Evolutionary conservation across 2,329 filamentous ascomycete genomes (phyloP).

Genomic region (Claviceps humidiphila): DNA sequence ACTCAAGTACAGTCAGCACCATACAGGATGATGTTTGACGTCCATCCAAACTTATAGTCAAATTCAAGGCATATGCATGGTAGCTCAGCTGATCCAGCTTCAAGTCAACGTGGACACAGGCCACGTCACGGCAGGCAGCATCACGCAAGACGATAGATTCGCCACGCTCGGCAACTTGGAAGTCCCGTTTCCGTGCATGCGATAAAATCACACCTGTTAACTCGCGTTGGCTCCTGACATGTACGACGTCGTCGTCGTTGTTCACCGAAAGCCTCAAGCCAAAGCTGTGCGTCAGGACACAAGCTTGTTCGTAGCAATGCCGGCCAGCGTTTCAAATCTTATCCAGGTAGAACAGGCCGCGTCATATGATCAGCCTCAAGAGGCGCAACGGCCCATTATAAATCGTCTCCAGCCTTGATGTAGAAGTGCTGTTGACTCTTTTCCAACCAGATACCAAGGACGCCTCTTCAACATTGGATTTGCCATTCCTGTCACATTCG

Average conservation of each 20-base stretch:
- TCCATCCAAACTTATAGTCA: neutral
- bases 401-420: neutral
- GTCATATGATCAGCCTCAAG: neutral
- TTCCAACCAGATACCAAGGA: neutral
- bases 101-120: neutral
- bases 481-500: neutral
- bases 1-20: too few species aligned
- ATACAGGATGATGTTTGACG: neutral
- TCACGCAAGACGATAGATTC: neutral
- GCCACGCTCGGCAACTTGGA: neutral
- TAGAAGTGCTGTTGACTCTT: neutral
- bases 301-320: neutral
- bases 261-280: conserved; percentile 1
- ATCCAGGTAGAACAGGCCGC: neutral
- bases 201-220: neutral
- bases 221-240: conserved; percentile 8
- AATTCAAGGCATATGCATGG: neutral
- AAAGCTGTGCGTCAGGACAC: neutral
- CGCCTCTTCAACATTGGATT: neutral
- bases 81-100: conserved; percentile 1
- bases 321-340: neutral
- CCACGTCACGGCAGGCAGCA: neutral
- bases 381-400: neutral
- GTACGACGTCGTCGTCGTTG: conserved; percentile 8
- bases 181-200: neutral